A percentile compares a stretch with the other conserved stretches of the same genome.
phyloP scores from a whole-genome alignment of 148 eudicot genomes.

The Polygonum aviculare region DNA sequence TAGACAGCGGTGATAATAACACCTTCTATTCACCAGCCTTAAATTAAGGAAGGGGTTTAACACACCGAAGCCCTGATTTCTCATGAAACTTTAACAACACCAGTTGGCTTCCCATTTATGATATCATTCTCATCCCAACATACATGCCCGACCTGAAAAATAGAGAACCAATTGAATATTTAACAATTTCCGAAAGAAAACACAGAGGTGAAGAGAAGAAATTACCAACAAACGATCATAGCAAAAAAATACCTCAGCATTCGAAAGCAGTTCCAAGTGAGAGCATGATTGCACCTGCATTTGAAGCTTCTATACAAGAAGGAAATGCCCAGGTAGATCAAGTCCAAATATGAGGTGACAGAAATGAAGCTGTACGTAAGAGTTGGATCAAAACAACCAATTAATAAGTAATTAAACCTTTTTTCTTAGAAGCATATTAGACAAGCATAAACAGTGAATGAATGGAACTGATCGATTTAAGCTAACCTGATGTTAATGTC shows the following conservation, averaged over 20 bases:
- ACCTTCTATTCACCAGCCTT: no score
- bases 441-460: not conserved
- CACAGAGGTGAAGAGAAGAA: not conserved
- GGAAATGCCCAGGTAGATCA: slow-evolving; percentile 56
- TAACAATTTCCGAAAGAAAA: not conserved
- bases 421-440: not conserved
- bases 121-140: slow-evolving; percentile 97
- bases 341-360: slow-evolving; percentile 49
- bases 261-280: slow-evolving; percentile 60
- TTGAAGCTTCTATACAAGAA: slow-evolving; percentile 55
- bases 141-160: slow-evolving; percentile 73
- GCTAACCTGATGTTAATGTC: no score
- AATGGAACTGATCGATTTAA: not conserved
- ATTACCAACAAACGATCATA: not conserved
- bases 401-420: not conserved
- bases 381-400: not conserved
- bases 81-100: slow-evolving; percentile 91
- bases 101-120: slow-evolving; percentile 88
- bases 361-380: slow-evolving; percentile 48
- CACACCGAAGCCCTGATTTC: no score
- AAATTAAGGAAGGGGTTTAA: no score
- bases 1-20: no score
- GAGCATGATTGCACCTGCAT: slow-evolving; percentile 30
- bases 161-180: slow-evolving; percentile 9
- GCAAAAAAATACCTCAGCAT: slow-evolving; percentile 62